Conservation (phyloP, 2,329 filamentous ascomycete species). For the Diaporthe vexans region DNA sequence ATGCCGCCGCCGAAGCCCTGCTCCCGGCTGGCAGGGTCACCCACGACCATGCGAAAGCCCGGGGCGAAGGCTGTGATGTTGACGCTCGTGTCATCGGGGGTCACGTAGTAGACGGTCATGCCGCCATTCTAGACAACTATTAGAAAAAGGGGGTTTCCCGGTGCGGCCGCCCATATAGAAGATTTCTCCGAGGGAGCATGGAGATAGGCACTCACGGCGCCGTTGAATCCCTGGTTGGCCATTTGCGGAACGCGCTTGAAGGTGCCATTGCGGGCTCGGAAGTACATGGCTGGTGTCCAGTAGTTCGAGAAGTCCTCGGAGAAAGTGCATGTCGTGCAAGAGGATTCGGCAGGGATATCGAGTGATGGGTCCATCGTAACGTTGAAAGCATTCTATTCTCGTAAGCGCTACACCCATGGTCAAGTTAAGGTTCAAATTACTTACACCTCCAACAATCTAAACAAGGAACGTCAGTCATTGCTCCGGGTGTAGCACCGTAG, state of each 20-base stretch:
- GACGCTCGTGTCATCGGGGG: constrained; percentile 8
- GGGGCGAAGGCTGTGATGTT: constrained; percentile 53
- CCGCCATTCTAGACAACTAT: constrained; percentile 46
- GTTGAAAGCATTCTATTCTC: constrained; percentile 53
- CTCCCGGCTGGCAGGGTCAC: constrained; percentile 51
- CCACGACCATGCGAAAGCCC: constrained; percentile 60
- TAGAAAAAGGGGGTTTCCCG: background rate
- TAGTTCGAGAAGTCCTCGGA: constrained; percentile 37
- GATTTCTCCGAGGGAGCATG: rapidly evolving
- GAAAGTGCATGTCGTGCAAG: constrained; percentile 49
- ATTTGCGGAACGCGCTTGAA: constrained; percentile 39
- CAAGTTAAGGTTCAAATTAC: background rate
- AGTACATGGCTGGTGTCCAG: constrained; percentile 36
- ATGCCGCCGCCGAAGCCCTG: constrained; percentile 44
- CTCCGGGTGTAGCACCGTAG: rapidly evolving
- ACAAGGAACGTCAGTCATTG: background rate
- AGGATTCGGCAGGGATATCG: constrained; percentile 43
- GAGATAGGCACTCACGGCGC: constrained; percentile 50
- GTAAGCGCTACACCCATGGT: background rate
- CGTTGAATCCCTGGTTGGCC: constrained; percentile 55
- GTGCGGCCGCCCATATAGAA: too few species aligned
- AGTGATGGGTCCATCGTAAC: constrained; percentile 51
- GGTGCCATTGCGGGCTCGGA: constrained; percentile 31
- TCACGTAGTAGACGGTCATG: constrained; percentile 56
- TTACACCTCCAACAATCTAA: constrained; percentile 60